Evolutionary conservation across 805 yeast species (phyloP).

Genomic region (Saccharomycopsis capsularis): DNA sequence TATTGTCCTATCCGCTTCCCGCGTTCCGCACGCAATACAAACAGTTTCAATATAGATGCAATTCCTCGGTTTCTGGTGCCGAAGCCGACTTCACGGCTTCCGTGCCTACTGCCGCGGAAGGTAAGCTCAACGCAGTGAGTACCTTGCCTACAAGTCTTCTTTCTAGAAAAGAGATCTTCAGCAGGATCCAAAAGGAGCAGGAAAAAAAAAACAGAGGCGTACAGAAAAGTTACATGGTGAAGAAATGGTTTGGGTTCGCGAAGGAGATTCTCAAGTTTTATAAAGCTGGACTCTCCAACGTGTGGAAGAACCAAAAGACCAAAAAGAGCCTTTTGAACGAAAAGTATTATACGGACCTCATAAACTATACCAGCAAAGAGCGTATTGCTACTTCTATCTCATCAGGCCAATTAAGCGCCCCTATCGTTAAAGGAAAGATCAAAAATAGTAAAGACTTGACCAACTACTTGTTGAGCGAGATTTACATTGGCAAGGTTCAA

Average conservation of each 20-base stretch:
- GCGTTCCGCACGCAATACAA: no score
- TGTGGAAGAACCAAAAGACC: constrained; percentile 40
- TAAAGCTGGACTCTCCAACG: constrained; percentile 48
- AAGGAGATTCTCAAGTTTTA: constrained; percentile 45
- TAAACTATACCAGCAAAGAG: constrained; percentile 19
- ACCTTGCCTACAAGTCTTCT: constrained; percentile 11
- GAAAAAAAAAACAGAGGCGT: background rate
- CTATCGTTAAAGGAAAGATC: constrained; percentile 23
- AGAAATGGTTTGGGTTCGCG: constrained; percentile 39
- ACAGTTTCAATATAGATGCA: no score
- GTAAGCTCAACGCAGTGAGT: constrained; percentile 12
- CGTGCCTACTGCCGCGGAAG: constrained; percentile 1
- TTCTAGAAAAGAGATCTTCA: constrained; percentile 24
- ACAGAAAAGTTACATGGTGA: constrained; percentile 26
- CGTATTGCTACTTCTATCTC: background rate
- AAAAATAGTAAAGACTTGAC: constrained; percentile 29
- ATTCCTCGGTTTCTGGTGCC: no score
- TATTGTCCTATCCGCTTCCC: no score
- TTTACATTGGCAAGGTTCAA: constrained; percentile 35
- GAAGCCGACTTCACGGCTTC: no score
- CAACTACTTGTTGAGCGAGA: constrained; percentile 30
- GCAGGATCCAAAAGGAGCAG: constrained; percentile 21
- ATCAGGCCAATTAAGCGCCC: constrained; percentile 24
- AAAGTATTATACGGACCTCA: constrained; percentile 27
- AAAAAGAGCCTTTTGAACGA: constrained; percentile 26